Evolutionary conservation across 768 basidiomycete genomes (phyloP).

Genomic region (Serendipita sp.): DNA sequence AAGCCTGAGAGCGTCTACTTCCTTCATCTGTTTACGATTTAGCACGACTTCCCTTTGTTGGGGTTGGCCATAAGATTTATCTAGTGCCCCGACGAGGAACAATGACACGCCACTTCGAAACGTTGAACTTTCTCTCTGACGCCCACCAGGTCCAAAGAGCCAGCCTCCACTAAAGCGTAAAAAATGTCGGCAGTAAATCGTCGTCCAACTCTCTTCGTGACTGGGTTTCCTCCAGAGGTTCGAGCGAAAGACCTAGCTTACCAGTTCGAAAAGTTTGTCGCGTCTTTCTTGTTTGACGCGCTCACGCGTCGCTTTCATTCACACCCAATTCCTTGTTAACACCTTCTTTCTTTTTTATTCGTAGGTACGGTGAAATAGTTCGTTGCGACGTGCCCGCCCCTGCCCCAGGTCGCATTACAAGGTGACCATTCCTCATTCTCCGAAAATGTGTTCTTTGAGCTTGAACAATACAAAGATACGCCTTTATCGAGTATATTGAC

Average conservation of each 20-base stretch:
- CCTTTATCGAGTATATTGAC: constrained; percentile 1
- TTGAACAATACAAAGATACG: neutral
- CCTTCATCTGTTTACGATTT: too few relatives aligned
- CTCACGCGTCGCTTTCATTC: neutral
- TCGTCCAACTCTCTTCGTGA: constrained; percentile 66
- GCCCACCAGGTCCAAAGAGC: neutral
- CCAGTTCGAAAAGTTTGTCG: constrained; percentile 66
- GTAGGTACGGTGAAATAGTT: constrained; percentile 63
- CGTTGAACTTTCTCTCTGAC: too few relatives aligned
- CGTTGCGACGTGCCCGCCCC: constrained; percentile 85
- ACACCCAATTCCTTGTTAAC: constrained; percentile 6
- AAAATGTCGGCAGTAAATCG: neutral
- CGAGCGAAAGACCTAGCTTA: constrained; percentile 70
- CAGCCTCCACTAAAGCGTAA: neutral
- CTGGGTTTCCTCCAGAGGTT: constrained; percentile 69
- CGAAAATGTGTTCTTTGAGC: neutral
- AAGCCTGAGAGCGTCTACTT: too few relatives aligned
- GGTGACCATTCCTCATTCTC: neutral
- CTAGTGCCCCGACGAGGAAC: too few relatives aligned
- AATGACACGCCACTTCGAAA: too few relatives aligned
- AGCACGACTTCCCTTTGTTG: too few relatives aligned
- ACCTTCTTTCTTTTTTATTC: neutral
- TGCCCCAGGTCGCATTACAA: neutral
- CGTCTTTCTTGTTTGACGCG: neutral
- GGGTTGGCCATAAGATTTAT: too few relatives aligned